Evolutionary conservation across 768 basidiomycete genomes (phyloP).

Genomic region (Hygrophoropsis aurantiaca): DNA sequence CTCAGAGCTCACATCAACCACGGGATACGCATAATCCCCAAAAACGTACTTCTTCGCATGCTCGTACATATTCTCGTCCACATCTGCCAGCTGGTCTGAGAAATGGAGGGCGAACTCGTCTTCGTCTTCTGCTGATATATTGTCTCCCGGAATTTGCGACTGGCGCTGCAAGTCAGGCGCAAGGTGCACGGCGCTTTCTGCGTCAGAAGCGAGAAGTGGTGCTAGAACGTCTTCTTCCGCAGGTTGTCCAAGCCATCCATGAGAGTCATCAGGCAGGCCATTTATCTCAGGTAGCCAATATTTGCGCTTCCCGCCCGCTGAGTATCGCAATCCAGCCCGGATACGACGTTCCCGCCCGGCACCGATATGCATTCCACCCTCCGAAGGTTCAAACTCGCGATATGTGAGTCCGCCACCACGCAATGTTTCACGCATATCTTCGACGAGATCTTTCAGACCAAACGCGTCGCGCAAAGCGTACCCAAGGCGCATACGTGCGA

Average conservation of each 20-base stretch:
- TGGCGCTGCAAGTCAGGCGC: constrained; percentile 52
- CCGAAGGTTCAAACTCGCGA: constrained; percentile 93
- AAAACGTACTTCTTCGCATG: constrained; percentile 81
- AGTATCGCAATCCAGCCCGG: constrained; percentile 88
- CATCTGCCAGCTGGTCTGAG: constrained; percentile 35
- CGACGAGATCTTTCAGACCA: constrained; percentile 81
- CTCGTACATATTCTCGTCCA: constrained; percentile 73
- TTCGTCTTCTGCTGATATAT: constrained; percentile 34
- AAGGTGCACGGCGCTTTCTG: constrained; percentile 62
- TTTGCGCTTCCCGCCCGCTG: constrained; percentile 85
- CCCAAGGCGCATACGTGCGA: constrained; percentile 86
- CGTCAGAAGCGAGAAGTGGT: constrained; percentile 68
- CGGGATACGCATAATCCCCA: constrained; percentile 89
- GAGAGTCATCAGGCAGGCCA: constrained; percentile 41
- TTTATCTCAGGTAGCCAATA: constrained; percentile 88
- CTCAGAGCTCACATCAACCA: constrained; percentile 79
- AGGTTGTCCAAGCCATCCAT: constrained; percentile 24
- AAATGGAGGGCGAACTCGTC: constrained; percentile 33
- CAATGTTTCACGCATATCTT: constrained; percentile 81
- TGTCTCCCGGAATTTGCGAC: constrained; percentile 19
- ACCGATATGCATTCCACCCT: constrained; percentile 91
- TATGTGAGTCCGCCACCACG: constrained; percentile 92
- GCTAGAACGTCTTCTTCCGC: constrained; percentile 60
- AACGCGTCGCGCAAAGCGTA: constrained; percentile 90
- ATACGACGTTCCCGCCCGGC: constrained; percentile 83